Evolutionary conservation across 768 basidiomycete species (phyloP), one percentile per base, ranked within the genome.

Genomic region (Lyophyllum atratum): DNA sequence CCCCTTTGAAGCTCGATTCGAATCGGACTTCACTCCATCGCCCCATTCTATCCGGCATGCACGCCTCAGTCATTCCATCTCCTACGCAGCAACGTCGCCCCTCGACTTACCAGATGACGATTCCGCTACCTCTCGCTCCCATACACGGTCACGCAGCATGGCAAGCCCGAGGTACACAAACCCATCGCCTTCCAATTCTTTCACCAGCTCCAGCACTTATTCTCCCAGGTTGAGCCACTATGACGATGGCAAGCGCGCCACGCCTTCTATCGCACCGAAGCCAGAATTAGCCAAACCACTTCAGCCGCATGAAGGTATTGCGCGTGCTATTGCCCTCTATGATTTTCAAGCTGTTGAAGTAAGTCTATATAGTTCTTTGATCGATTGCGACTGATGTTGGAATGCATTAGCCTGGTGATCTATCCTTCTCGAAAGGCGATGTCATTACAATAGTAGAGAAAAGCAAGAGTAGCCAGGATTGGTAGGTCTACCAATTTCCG

Each of bases 361-460:
- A 62, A 39, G 74, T 65, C 15, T 56, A 25, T 45, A 29, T 29
- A 49, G 9, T 42, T 39, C 54, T 8, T n/a, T 25, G 21, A 7
- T 22, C 45, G 51, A 37, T 37, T 29, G 19, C 63, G 39, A 49
- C 28, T 63, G 52, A 56, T 62, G n/a, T 12, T 24, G n/a, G 25
- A 25, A 54, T 49, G 11, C 43, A 49, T 12, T 60, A 92, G 89
- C 68, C 74, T 10, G 91, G 89, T 1, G 91, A 93, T 67, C 64
- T 93, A 45, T 87, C 88, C 0, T 91, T 93, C 65, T 76, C 73
- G 14, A 92, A 86, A 66, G 91, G 91, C 0, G 87, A 92, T 59
- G 79, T 93, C 14, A 88, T 93, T 47, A 77, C 72, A 15, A 75
- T 93, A 21, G 85, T 81, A 11, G 75, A 86, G 69, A 90, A 82